phyloP scores from a whole-genome alignment of 116 monocot genomes.

The Posidonia oceanica region DNA sequence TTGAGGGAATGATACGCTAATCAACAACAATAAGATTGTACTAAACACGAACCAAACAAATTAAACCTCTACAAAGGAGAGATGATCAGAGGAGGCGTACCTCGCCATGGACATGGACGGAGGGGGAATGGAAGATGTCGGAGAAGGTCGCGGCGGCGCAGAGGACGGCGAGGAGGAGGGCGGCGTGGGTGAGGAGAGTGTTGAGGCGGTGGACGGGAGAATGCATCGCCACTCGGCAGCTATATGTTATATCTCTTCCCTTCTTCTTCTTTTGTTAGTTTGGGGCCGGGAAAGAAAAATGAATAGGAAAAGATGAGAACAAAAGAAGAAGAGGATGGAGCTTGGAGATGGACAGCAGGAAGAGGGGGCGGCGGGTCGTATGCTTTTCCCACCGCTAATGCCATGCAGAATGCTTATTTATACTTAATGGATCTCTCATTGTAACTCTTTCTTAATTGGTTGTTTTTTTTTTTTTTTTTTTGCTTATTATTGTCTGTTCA shows the following conservation, averaged over 20 bases:
- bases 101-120: conserved; percentile 32
- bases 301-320: not conserved
- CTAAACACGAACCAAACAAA: not conserved
- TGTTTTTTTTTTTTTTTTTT: too few relatives aligned
- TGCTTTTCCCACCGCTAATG: too few relatives aligned
- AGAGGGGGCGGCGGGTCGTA: too few relatives aligned
- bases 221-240: conserved; percentile 16
- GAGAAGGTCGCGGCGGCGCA: conserved; percentile 32
- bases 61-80: not conserved
- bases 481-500: too few relatives aligned
- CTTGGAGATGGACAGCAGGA: too few relatives aligned
- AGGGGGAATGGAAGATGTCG: conserved; percentile 18
- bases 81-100: not conserved
- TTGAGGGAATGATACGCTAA: not conserved
- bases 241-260: too few relatives aligned
- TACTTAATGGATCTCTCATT: too few relatives aligned
- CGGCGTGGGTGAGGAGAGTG: conserved; percentile 25
- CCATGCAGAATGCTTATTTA: too few relatives aligned
- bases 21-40: not conserved
- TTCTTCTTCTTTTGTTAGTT: too few relatives aligned
- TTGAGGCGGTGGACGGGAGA: conserved; percentile 26
- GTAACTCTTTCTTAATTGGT: too few relatives aligned
- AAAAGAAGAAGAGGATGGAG: too few relatives aligned
- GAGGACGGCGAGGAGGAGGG: conserved; percentile 25
- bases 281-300: not conserved